Evolutionary conservation across 305 asterid genomes (phyloP).

Genomic region (Fraxinus albicans): DNA sequence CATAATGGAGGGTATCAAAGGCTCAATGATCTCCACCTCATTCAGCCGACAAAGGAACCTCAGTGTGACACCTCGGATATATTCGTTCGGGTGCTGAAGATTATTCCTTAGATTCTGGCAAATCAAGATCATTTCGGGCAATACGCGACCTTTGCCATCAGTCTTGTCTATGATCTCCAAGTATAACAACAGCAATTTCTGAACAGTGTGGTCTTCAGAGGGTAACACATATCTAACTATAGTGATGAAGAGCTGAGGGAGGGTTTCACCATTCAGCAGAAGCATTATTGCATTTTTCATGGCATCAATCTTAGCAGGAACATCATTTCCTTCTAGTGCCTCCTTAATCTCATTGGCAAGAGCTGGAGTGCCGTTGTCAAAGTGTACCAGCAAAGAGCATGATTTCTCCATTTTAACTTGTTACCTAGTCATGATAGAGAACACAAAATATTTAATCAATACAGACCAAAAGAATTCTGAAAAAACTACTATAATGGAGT

Average conservation of each 20-base stretch:
- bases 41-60: slow-evolving; percentile 88
- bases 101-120: slow-evolving; percentile 55
- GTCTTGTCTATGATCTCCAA: slow-evolving; percentile 90
- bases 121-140: slow-evolving; percentile 66
- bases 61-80: slow-evolving; percentile 72
- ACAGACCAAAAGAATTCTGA: background rate
- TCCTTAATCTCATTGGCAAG: slow-evolving; percentile 96
- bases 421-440: background rate
- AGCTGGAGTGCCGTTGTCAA: slow-evolving; percentile 67
- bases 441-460: background rate
- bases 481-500: background rate
- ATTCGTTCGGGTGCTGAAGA: slow-evolving; percentile 54
- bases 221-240: slow-evolving; percentile 63
- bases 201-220: slow-evolving; percentile 72
- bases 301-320: slow-evolving; percentile 40
- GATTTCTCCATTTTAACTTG: slow-evolving; percentile 69
- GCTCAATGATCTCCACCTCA: slow-evolving; percentile 91
- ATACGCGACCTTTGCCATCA: slow-evolving; percentile 74
- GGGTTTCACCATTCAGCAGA: slow-evolving; percentile 81
- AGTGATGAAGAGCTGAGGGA: slow-evolving; percentile 86
- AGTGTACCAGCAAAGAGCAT: slow-evolving; percentile 46
- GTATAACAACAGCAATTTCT: slow-evolving; percentile 75
- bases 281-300: slow-evolving; percentile 76
- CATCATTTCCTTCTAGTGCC: slow-evolving; percentile 83
- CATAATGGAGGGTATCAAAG: slow-evolving; percentile 85